Evolutionary conservation across 2,329 filamentous ascomycete genomes (phyloP).

Genomic region (Rhynchosporium agropyri): DNA sequence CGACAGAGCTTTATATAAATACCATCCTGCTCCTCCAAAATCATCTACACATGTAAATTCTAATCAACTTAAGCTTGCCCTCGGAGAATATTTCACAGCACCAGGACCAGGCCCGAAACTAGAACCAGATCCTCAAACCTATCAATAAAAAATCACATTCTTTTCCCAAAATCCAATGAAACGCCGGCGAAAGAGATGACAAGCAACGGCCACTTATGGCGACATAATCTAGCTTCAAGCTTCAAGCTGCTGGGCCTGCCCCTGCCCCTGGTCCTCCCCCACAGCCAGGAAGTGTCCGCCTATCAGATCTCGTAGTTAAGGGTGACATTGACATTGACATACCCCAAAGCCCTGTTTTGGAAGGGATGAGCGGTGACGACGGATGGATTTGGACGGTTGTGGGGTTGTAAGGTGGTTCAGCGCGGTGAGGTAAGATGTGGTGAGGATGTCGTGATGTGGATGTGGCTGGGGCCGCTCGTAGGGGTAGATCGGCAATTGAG

Average conservation of each 20-base stretch:
- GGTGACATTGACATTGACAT: not conserved
- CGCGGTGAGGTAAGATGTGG: conserved; percentile 4
- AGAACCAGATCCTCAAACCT: not conserved
- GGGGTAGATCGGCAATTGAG: conserved; percentile 1
- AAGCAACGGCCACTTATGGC: conserved; percentile 7
- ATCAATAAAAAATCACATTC: not conserved
- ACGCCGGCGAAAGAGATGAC: not conserved
- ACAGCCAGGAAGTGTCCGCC: not conserved
- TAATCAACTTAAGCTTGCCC: not conserved
- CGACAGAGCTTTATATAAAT: not conserved
- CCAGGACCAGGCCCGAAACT: not conserved
- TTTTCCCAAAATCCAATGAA: not conserved
- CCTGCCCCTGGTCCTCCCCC: not conserved
- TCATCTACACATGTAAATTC: not conserved
- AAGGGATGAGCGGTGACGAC: conserved; percentile 6
- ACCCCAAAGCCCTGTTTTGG: not conserved
- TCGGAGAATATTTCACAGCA: not conserved
- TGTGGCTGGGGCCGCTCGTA: not conserved
- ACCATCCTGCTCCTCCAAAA: not conserved
- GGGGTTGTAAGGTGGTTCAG: not conserved
- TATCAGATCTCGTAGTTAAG: not conserved
- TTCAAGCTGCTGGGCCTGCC: not conserved
- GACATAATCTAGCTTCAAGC: not conserved
- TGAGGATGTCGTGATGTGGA: conserved; percentile 10
- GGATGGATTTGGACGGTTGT: not conserved